Evolutionary conservation across 495 filamentous ascomycete species (phyloP), one percentile per base, ranked within the genome.

Genomic region (Aspergillus hancockii): DNA sequence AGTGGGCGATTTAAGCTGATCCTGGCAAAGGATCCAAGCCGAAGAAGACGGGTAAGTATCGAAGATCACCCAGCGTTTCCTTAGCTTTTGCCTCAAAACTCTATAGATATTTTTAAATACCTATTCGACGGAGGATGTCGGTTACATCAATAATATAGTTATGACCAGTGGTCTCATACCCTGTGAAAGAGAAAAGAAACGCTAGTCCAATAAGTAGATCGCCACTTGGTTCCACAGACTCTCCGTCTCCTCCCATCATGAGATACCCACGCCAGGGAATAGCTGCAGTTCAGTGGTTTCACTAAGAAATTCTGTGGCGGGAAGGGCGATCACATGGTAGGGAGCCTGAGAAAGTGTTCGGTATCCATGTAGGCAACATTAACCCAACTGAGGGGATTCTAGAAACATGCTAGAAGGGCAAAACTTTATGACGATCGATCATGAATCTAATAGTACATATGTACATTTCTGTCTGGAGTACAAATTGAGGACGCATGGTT

Each of bases 361-460:
- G 16, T 45, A n/a, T 28, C 25, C 25, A 28, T 28, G 25, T 28
- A 28, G 25, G 25, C 25, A 28, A 28, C 3, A 7, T 28, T 28
- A 28, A 28, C 25, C 25, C 25, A 28, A 16, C 8, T 21, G n/a
- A 21, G 21, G 52, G 21, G 40, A 41, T 62, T 62, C 60, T 62
- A 58, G 60, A 62, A 62, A 57, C 50, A 21, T 58, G 58, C 61
- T 62, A 34, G 49, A 63, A 56, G 32, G 13, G 46, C n/a, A 31
- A 53, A 47, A 28, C 49, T 65, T 23, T 43, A 0, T 47, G 21
- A n/a, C 5, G 16, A 22, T 22, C 5, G 16, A 22, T 22, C 43
- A 22, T 47, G 16, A 4, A 43, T 43, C 7, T 8, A 47, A 18
- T 9, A 47, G 16, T 40, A 40, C 10, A 12, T 3, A 40, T 2